These are phyloP conservation scores for Vicia sativa DNA, from an alignment of 306 rosid species.

Conservation along the genomic window DNA sequence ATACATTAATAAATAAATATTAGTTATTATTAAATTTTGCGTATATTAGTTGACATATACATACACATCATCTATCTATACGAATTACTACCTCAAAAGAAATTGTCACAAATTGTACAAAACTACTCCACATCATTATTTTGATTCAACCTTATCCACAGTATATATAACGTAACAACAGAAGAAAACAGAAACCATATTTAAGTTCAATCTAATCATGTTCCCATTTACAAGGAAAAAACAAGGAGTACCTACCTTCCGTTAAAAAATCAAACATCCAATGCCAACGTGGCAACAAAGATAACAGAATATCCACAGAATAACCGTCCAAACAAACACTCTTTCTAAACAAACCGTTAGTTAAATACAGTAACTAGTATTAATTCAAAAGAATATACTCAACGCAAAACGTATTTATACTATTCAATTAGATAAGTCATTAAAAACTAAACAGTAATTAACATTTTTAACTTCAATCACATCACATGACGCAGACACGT, in stretches of 20 bases:
- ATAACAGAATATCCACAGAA: conserved; percentile 36
- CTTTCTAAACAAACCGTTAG: conserved; percentile 7
- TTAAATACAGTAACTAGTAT: too few species aligned
- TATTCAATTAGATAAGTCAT: not conserved
- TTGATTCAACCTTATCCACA: not conserved
- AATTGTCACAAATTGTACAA: not conserved
- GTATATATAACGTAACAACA: not conserved
- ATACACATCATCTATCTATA: too few species aligned
- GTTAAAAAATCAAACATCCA: not conserved
- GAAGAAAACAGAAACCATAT: conserved; percentile 3
- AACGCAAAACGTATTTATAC: not conserved
- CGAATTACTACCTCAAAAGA: too few species aligned
- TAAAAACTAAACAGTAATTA: not conserved
- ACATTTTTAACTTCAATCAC: conserved; percentile 2
- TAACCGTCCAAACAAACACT: conserved; percentile 14
- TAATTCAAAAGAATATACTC: not conserved
- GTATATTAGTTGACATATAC: too few species aligned
- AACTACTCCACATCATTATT: not conserved
- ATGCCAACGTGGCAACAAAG: not conserved
- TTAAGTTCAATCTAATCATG: not conserved
- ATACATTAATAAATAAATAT: too few species aligned
- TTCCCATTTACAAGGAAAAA: not conserved
- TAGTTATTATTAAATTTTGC: too few species aligned
- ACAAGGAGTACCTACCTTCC: too few species aligned
- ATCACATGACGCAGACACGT: not conserved